Percentiles rank a stretch among this genome's conserved stretches.
phyloP scores from a whole-genome alignment of 148 eudicot species.

The Nepenthes mirabilis region DNA sequence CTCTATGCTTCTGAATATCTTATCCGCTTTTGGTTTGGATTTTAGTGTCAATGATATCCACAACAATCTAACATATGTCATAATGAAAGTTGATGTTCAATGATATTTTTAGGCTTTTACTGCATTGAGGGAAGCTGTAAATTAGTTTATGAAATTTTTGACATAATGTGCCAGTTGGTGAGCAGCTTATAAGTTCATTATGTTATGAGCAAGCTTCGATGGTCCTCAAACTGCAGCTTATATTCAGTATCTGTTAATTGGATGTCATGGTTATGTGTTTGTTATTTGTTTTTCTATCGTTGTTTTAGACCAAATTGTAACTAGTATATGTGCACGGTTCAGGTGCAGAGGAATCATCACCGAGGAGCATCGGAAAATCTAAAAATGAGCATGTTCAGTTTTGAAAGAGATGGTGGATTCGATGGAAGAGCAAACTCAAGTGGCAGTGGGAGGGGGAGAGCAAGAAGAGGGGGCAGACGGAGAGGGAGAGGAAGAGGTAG shows the following conservation, averaged over 20 bases:
- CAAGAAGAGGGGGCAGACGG: conserved; percentile 22
- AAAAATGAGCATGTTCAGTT: conserved; percentile 75
- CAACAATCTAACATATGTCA: not conserved
- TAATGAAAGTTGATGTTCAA: too few species aligned
- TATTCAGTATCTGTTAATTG: not conserved
- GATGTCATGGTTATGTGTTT: not conserved
- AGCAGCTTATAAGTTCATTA: not conserved
- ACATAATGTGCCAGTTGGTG: not conserved
- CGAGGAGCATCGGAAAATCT: conserved; percentile 39
- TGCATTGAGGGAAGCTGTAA: not conserved
- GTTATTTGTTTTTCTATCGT: not conserved
- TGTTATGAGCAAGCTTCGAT: not conserved
- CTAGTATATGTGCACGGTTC: not conserved
- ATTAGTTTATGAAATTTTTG: not conserved
- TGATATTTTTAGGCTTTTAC: not conserved
- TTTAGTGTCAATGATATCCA: not conserved
- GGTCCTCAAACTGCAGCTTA: not conserved
- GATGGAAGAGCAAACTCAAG: conserved; percentile 26
- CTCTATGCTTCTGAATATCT: not conserved
- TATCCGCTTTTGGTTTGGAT: not conserved
- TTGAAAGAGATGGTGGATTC: conserved; percentile 30
- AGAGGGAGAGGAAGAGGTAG: conserved; percentile 28
- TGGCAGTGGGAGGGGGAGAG: conserved; percentile 29
- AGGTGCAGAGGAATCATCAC: conserved; percentile 38
- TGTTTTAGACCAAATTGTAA: not conserved